Evolutionary conservation across 257 asterid species (phyloP).

Genomic region (Knoxia roxburghii): DNA sequence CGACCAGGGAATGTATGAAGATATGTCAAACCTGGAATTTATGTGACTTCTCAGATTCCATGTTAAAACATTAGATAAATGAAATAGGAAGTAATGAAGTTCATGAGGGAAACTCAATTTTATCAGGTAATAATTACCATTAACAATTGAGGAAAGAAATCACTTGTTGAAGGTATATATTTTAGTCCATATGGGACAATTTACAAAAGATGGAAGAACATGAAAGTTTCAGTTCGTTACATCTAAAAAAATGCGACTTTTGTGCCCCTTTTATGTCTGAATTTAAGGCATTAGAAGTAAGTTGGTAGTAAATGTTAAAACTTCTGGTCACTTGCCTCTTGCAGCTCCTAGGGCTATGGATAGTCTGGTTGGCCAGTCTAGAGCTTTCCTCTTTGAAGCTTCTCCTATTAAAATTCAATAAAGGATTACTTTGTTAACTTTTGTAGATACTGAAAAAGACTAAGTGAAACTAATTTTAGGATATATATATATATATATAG

Average conservation of each 20-base stretch:
- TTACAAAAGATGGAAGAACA: no score
- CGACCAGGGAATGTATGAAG: conserved; percentile 81
- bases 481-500: no score
- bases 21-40: conserved; percentile 58
- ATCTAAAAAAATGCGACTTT: not conserved
- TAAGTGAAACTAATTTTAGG: conserved; percentile 9
- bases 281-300: not conserved
- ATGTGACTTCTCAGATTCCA: conserved; percentile 3
- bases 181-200: not conserved
- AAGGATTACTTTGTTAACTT: conserved; percentile 17
- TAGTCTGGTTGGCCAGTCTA: conserved; percentile 89
- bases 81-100: not conserved
- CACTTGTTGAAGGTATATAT: not conserved
- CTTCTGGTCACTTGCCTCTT: conserved; percentile 57
- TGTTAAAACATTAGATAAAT: not conserved
- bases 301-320: conserved; percentile 1
- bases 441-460: conserved; percentile 13
- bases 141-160: not conserved
- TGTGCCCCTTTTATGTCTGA: not conserved
- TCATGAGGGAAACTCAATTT: not conserved
- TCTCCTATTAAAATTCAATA: conserved; percentile 45
- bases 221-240: not conserved
- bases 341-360: conserved; percentile 90
- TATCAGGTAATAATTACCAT: not conserved
- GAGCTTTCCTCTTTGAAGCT: conserved; percentile 71